Evolutionary conservation across 2,329 filamentous ascomycete genomes (phyloP).

Genomic region (Esteya vermicola): DNA sequence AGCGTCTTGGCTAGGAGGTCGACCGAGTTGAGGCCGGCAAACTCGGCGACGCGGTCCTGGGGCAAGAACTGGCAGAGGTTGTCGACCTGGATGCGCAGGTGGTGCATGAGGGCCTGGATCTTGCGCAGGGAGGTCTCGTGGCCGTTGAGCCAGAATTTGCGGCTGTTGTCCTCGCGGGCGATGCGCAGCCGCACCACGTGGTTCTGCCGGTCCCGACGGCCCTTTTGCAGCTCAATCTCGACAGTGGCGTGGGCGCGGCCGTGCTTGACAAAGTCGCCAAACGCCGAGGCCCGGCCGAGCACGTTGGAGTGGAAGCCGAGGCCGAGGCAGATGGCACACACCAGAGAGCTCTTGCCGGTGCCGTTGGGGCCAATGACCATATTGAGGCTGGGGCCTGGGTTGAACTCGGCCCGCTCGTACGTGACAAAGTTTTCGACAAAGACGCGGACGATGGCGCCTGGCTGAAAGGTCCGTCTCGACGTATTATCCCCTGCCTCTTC

Average conservation of each 20-base stretch:
- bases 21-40: slow-evolving; percentile 68
- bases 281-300: slow-evolving; percentile 70
- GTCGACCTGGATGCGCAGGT: slow-evolving; percentile 85
- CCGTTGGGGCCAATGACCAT: slow-evolving; percentile 99
- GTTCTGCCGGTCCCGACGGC: slow-evolving; percentile 46
- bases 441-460: slow-evolving; percentile 81
- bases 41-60: slow-evolving; percentile 90
- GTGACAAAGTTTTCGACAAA: slow-evolving; percentile 85
- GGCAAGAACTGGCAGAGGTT: slow-evolving; percentile 96
- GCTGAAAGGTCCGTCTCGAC: slow-evolving; percentile 33
- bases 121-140: slow-evolving; percentile 45
- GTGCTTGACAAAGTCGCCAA: slow-evolving; percentile 89
- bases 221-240: slow-evolving; percentile 76
- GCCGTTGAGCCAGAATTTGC: slow-evolving; percentile 65
- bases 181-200: slow-evolving; percentile 64
- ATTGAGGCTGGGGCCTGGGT: slow-evolving; percentile 82
- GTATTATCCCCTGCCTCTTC: no score
- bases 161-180: slow-evolving; percentile 66
- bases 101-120: slow-evolving; percentile 52
- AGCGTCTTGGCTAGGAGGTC: slow-evolving; percentile 77
- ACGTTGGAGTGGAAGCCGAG: slow-evolving; percentile 72
- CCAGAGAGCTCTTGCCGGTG: slow-evolving; percentile 91
- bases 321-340: slow-evolving; percentile 91
- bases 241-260: slow-evolving; percentile 64
- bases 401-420: slow-evolving; percentile 83